Base-by-base conservation (phyloP, 1,284 basidiomycete genomes). In the Dichomitus squalens region DNA sequence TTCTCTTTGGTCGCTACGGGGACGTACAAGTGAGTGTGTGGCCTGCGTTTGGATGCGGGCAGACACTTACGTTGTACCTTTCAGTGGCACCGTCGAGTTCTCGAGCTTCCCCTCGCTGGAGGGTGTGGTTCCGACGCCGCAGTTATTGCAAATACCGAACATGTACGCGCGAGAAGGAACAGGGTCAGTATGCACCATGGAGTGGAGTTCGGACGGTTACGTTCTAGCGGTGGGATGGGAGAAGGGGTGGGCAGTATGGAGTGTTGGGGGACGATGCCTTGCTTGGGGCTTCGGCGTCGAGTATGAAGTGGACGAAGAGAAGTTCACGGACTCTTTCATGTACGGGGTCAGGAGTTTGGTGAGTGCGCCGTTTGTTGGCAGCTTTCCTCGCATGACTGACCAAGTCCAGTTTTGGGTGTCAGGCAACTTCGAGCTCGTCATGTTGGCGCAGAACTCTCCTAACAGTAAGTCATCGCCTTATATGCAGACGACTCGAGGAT, bases 141-240 rank as follows among this genome's bases (percentile, higher is more conserved):
- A 87, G 68, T 70, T 72, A 61, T 66, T 91, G 51, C 72, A 83
- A 39, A 72, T 87, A 41, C 85, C 86, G 7, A 82, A 82, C 59
- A 76, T 82, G 38, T 82, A 84, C 62, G 79, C 79, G 55, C 76
- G 76, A 60, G 71, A 76, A 53, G 66, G 82, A 5, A 86, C 86
- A 1, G 96, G 96, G 0, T 72, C 81, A n/a, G 89, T 98, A 1
- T 84, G 75, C 44, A 75, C 85, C 12, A 80, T 98, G 71, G 86
- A 93, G 63, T 98, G 95, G 93, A 96, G 89, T 55, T 92, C 91
- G 2, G 97, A 99, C 73, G 97, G 96, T 1, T 95, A 97, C 73
- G 94, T 93, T 1, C 79, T 99, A n/a, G 96, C 95, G n/a, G 93
- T 95, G 0, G 96, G 93, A 0, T 98, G 94, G 88, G 82, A 87